Evolutionary conservation across 73 alveolate species (phyloP).

Genomic region (Diophrys appendiculata): DNA sequence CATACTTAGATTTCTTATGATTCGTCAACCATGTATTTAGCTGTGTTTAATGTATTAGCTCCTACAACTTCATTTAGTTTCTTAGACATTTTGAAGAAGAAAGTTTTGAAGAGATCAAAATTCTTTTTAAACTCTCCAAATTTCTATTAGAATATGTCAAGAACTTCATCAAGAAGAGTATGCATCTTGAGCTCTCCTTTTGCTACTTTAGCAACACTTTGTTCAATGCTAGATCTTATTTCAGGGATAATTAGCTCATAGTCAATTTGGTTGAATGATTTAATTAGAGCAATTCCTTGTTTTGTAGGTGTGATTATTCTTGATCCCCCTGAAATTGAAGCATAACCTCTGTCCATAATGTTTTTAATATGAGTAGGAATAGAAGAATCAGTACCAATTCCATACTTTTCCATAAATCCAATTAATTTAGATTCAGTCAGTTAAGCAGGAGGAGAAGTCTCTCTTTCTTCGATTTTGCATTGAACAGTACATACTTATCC

Average conservation of each 20-base stretch:
- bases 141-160: no score
- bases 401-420: conserved; percentile 96
- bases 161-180: no score
- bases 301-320: conserved; percentile 89
- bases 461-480: conserved; percentile 44
- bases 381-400: conserved; percentile 99
- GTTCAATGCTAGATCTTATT: conserved; percentile 96
- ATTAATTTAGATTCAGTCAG: conserved; percentile 97
- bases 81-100: no score
- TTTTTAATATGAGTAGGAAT: conserved; percentile 99
- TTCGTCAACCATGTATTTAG: no score
- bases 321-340: conserved; percentile 57
- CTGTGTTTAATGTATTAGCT: no score
- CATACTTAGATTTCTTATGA: no score
- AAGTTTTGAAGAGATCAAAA: no score
- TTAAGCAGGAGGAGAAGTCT: conserved; percentile 98
- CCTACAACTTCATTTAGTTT: no score
- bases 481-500: conserved; percentile 49
- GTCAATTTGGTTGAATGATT: conserved; percentile 96
- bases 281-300: conserved; percentile 96
- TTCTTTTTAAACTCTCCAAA: no score
- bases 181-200: conserved; percentile 96
- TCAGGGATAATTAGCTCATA: conserved; percentile 97
- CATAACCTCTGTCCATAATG: conserved; percentile 98
- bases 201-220: conserved; percentile 85